phyloP scores from a whole-genome alignment of 148 eudicot genomes.

The Cornus kousa region DNA sequence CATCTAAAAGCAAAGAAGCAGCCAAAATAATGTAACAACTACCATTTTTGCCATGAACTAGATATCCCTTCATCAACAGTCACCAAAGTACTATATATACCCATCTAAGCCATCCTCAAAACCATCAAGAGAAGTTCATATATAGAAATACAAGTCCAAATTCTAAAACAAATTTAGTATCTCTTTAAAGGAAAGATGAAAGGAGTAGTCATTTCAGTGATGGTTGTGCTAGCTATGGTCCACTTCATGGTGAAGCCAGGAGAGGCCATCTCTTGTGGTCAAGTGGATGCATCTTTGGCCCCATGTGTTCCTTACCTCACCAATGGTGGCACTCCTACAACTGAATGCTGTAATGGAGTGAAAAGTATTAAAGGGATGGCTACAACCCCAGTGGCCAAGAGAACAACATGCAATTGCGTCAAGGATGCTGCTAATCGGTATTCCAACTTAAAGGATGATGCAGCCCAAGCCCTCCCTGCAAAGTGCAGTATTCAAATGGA shows the following conservation, averaged over 20 bases:
- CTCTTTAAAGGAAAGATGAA: no score
- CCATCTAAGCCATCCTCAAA: background rate
- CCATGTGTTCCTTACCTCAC: conserved; percentile 14
- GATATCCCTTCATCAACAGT: background rate
- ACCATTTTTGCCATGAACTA: background rate
- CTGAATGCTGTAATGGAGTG: conserved; percentile 13
- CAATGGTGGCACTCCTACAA: background rate
- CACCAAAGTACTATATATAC: conserved; percentile 10
- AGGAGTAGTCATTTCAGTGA: no score
- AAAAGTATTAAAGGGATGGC: conserved; percentile 10
- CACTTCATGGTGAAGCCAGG: background rate
- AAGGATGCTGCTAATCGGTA: conserved; percentile 17
- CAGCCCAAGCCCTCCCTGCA: conserved; percentile 17
- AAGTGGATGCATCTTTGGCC: background rate
- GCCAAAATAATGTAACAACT: conserved; percentile 10
- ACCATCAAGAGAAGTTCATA: no score
- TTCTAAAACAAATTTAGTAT: no score
- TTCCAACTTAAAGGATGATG: conserved; percentile 17
- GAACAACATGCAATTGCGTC: conserved; percentile 17
- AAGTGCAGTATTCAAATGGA: conserved; percentile 10
- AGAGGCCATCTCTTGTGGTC: conserved; percentile 5
- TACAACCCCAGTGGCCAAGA: conserved; percentile 6
- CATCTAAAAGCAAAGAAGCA: conserved; percentile 13
- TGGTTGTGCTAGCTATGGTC: background rate
- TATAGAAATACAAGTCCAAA: no score